Evolutionary conservation across 75 land plant genomes (phyloP), one percentile per base, ranked within the genome.

Genomic region (Ceratopteris richardii): DNA sequence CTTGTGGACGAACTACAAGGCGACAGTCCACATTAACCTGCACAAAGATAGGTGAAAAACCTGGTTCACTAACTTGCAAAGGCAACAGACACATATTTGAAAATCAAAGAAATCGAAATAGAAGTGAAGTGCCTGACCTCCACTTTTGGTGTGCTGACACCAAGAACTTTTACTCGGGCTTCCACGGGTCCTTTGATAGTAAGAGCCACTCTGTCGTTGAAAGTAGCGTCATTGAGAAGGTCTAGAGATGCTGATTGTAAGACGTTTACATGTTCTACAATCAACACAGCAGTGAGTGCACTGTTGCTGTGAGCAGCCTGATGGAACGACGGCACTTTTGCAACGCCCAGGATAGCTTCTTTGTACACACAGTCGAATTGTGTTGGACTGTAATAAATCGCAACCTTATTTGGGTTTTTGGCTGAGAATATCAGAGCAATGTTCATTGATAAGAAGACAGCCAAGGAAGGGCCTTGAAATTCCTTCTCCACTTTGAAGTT

Each of bases 321-420:
- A 42, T 67, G 70, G 59, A 85, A 85, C 4, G 77, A 80, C 1
- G 82, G 80, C 0, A 85, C 82, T 9, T 31, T 11, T 0, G 79
- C 89, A 9, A 60, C 52, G 1, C 89, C 85, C 47, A 85, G 60
- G 10, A 82, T 82, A 23, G 78, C 69, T 27, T 80, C 85, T 11
- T 66, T 57, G 65, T 85, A 82, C 80, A 82, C 73, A 26, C 82
- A 78, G 16, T 66, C 60, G 57, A 85, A 67, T 30, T 37, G 51
- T 0, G 82, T 65, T n/a, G 77, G 71, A 18, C 70, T 73, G 70
- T 85, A 85, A 63, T 70, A 57, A 57, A 85, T 85, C 29, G 77
- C 82, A 6, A 82, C 89, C 67, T 76, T 76, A 67, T 85, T 85
- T 2, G 79, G 77, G 62, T 85, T 85, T 10, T 18, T 66, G 29